A percentile compares a stretch with the other conserved stretches of the same genome.
Evolutionary conservation across 352 stramenopile species (phyloP).

Genomic region (Poterioochromonas sp.): DNA sequence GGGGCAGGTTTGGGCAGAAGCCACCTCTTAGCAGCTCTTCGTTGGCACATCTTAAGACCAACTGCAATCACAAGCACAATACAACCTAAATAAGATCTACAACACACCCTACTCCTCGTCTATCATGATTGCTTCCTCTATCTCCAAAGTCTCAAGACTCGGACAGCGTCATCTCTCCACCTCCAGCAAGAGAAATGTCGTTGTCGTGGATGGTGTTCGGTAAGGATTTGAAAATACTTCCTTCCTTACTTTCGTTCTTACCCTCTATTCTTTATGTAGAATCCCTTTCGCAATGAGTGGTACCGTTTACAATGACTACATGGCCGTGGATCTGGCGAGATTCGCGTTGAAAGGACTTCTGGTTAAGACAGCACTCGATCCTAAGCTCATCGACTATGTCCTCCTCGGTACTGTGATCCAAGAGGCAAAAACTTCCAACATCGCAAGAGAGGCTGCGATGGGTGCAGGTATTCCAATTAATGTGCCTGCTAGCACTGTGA

Average conservation of each 20-base stretch:
- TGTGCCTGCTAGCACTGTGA: constrained; percentile 89
- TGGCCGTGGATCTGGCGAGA: constrained; percentile 91
- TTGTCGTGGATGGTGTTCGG: constrained; percentile 25
- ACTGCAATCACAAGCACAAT: no score
- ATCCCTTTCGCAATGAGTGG: constrained; percentile 86
- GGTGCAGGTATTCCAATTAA: constrained; percentile 84
- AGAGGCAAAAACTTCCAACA: constrained; percentile 80
- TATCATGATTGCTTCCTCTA: no score
- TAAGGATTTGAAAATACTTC: background rate
- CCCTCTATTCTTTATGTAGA: constrained; percentile 76
- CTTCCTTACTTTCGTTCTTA: constrained; percentile 58
- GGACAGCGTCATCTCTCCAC: constrained; percentile 10
- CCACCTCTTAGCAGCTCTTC: no score
- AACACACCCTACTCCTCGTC: no score
- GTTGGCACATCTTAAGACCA: no score
- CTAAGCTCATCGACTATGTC: constrained; percentile 89
- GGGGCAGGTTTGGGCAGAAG: no score
- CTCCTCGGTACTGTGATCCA: constrained; percentile 73
- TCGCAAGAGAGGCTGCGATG: constrained; percentile 86
- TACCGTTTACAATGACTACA: constrained; percentile 90
- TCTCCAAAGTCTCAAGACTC: no score
- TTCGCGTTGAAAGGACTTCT: constrained; percentile 89
- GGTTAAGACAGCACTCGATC: constrained; percentile 85
- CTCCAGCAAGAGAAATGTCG: background rate
- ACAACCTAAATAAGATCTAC: no score